These are phyloP conservation scores for Cerrena zonata DNA, from an alignment of 1,284 basidiomycete species.

Conservation along the genomic window DNA sequence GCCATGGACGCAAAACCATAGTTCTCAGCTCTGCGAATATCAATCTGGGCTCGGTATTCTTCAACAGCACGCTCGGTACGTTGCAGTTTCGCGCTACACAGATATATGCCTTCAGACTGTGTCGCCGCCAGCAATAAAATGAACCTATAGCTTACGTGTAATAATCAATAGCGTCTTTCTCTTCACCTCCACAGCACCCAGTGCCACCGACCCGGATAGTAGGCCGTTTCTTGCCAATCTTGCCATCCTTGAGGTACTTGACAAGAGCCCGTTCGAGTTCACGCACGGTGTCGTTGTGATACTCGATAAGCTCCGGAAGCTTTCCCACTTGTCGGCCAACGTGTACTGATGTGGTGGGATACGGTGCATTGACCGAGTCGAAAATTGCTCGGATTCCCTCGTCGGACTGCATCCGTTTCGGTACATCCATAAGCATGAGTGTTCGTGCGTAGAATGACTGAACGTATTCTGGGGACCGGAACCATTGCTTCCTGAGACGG, in stretches of 20 bases:
- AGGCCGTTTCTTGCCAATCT: slow-evolving; percentile 69
- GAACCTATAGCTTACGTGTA: slow-evolving; percentile 53
- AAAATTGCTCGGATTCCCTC: slow-evolving; percentile 70
- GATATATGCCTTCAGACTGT: slow-evolving; percentile 1
- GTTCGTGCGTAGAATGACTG: slow-evolving; percentile 77
- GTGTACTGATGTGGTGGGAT: slow-evolving; percentile 80
- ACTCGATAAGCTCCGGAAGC: slow-evolving; percentile 74
- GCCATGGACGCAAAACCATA: slow-evolving; percentile 94
- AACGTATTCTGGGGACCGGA: slow-evolving; percentile 71
- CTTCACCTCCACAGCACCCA: slow-evolving; percentile 68
- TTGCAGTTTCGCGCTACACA: slow-evolving; percentile 59
- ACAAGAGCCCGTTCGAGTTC: slow-evolving; percentile 81
- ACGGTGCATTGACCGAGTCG: slow-evolving; percentile 68
- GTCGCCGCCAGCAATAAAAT: background rate
- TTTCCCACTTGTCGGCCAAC: slow-evolving; percentile 72
- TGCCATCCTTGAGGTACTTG: slow-evolving; percentile 76
- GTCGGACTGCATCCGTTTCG: slow-evolving; percentile 71
- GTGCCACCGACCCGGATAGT: slow-evolving; percentile 68
- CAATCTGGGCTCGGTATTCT: slow-evolving; percentile 67
- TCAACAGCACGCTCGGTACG: slow-evolving; percentile 78
- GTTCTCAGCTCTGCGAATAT: slow-evolving; percentile 75
- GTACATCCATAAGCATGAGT: slow-evolving; percentile 67
- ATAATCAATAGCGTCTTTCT: slow-evolving; percentile 79
- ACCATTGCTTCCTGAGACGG: slow-evolving; percentile 61
- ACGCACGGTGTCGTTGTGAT: slow-evolving; percentile 81